Evolutionary conservation across 2,329 filamentous ascomycete species (phyloP).

Genomic region (Whalleya microplaca): DNA sequence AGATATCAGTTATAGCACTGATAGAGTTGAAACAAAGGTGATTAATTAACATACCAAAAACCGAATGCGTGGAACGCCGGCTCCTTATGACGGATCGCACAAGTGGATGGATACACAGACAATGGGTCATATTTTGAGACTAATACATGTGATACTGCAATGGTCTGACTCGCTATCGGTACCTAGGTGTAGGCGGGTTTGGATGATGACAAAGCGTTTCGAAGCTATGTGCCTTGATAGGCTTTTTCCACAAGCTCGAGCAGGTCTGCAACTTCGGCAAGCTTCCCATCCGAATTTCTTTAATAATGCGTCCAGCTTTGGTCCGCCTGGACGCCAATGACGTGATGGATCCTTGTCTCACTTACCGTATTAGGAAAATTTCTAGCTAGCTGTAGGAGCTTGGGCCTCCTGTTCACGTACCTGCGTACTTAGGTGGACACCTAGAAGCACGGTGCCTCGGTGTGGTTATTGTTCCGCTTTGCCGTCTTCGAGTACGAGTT

Average conservation of each 20-base stretch:
- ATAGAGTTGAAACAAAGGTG: constrained; percentile 1
- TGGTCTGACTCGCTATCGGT: neutral
- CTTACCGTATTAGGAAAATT: neutral
- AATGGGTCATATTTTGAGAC: neutral
- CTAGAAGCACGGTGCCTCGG: neutral
- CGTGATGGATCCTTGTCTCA: constrained; percentile 1
- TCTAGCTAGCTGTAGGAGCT: neutral
- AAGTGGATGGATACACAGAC: constrained; percentile 1
- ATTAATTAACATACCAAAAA: constrained; percentile 2
- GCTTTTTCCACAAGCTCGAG: constrained; percentile 3
- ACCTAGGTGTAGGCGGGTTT: neutral
- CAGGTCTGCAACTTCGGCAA: constrained; percentile 18
- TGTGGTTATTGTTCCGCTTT: constrained; percentile 10
- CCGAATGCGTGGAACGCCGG: constrained; percentile 12
- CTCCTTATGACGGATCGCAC: constrained; percentile 19
- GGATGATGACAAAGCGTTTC: neutral
- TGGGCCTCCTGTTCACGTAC: neutral
- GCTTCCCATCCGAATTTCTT: constrained; percentile 11
- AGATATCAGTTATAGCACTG: neutral
- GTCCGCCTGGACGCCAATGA: constrained; percentile 10
- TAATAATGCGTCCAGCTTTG: constrained; percentile 8
- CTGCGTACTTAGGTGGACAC: too few species aligned
- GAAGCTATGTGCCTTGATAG: neutral
- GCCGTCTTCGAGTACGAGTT: too few species aligned
- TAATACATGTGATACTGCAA: neutral